phyloP scores from a whole-genome alignment of 2,329 filamentous ascomycete genomes.

The Ophiocordyceps polyrhachis-furcata region DNA sequence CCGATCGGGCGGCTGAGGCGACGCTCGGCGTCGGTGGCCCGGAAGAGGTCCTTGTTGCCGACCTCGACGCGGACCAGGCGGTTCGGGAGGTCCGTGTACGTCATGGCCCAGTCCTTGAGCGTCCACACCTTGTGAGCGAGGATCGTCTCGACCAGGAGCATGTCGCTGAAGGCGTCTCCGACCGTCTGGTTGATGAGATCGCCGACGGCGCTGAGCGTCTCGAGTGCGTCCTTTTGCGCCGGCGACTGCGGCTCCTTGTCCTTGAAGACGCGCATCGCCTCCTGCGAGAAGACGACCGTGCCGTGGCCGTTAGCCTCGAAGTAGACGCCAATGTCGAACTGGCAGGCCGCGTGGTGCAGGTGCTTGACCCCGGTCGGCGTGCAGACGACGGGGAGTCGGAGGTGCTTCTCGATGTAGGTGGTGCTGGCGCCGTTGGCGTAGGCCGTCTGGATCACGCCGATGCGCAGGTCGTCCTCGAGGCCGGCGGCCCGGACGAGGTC shows the following conservation, averaged over 20 bases:
- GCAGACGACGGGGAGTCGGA: constrained; percentile 79
- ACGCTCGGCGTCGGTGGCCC: constrained; percentile 81
- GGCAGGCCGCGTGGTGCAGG: constrained; percentile 87
- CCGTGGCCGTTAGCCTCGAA: constrained; percentile 98
- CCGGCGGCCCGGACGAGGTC: constrained; percentile 70
- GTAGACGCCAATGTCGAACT: constrained; percentile 92
- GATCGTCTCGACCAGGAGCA: constrained; percentile 89
- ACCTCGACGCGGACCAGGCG: constrained; percentile 89
- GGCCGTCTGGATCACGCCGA: constrained; percentile 91
- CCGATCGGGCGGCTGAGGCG: constrained; percentile 63
- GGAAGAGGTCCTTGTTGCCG: constrained; percentile 70
- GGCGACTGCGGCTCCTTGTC: constrained; percentile 74
- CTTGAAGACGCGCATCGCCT: constrained; percentile 61
- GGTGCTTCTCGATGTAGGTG: constrained; percentile 71
- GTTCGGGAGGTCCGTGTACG: constrained; percentile 88
- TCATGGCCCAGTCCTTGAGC: constrained; percentile 77
- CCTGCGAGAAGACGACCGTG: constrained; percentile 81
- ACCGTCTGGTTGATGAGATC: constrained; percentile 98
- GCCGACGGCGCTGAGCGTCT: constrained; percentile 63
- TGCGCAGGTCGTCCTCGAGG: constrained; percentile 61
- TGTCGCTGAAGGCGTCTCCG: constrained; percentile 86
- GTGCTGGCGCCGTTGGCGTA: constrained; percentile 96
- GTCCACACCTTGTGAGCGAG: constrained; percentile 89
- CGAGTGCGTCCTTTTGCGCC: constrained; percentile 75
- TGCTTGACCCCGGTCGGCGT: constrained; percentile 95